Base-by-base conservation (phyloP, 1,284 basidiomycete genomes). In the Inonotus obliquus region DNA sequence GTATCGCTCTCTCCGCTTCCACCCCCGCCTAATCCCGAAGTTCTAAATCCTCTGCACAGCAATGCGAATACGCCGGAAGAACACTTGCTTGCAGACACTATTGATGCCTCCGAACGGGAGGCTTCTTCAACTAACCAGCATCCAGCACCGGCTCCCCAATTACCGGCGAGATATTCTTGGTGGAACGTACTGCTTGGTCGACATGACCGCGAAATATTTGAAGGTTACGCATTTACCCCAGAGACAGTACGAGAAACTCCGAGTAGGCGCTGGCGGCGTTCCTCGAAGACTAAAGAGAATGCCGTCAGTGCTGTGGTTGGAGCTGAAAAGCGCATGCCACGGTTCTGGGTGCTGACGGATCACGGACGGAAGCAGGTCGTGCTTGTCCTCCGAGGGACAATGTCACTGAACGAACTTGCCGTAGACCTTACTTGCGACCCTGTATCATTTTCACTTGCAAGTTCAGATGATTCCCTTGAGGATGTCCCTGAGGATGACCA, bases 321-420 rank as follows among this genome's bases (percentile, higher is more conserved):
- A n/a, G 76, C 81, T 54, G 85, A 87, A 66, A 80, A 82, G 62
- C 78, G 85, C 64, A 87, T 91, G 84, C 90, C 89, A 1, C 78
- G 89, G 47, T 92, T 87, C 71, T 92, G 89, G 89, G 86, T 92
- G 1, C 76, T 92, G 35, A 89, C 87, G 0, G 89, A 92, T 69
- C 86, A 92, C 69, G 79, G 78, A 37, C 78, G 90, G 45, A 75
- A 74, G 10, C 86, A 92, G 70, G 81, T 92, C 53, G 87, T 92
- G 1, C 80, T 92, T 41, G 87, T 92, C 1, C 57, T 56, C 39
- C 39, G 49, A 13, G 59, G 89, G n/a, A 92, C 89, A 1, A 89
- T 91, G 86, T 88, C 86, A 10, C 75, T 92, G 41, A 92, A 92
- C 67, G 89, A 92, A 71, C 81, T 92, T 13, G 89, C 89, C n/a